phyloP scores from a whole-genome alignment of 2,329 filamentous ascomycete species.

The Paraphoma chrysanthemicola region DNA sequence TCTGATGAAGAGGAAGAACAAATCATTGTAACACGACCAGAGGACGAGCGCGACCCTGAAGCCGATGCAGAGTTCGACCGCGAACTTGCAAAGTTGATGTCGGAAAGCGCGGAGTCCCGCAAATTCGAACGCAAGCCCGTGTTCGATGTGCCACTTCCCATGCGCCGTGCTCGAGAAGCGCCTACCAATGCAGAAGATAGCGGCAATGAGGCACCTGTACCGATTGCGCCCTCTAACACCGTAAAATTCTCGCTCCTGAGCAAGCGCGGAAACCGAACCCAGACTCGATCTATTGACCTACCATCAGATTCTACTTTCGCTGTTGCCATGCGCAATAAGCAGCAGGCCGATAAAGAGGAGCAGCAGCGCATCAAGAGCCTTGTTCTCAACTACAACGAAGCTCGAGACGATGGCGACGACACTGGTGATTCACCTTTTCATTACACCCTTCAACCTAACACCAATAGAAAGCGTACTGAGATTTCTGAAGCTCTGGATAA shows the following conservation, averaged over 20 bases:
- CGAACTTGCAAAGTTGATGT: constrained; percentile 98
- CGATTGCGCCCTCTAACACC: constrained; percentile 58
- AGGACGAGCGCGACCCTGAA: constrained; percentile 90
- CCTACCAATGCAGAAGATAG: constrained; percentile 50
- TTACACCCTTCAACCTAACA: constrained; percentile 54
- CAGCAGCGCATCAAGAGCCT: constrained; percentile 98
- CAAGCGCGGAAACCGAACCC: constrained; percentile 93
- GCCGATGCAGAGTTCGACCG: constrained; percentile 97
- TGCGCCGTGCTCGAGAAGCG: constrained; percentile 73
- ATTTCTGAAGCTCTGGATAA: constrained; percentile 49
- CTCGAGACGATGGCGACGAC: constrained; percentile 77
- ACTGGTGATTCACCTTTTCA: constrained; percentile 69
- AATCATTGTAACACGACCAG: constrained; percentile 88
- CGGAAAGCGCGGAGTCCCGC: constrained; percentile 92
- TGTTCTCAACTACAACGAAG: constrained; percentile 88
- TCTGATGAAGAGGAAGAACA: constrained; percentile 82
- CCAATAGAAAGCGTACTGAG: constrained; percentile 56
- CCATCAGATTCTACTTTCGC: constrained; percentile 93
- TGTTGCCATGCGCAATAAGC: constrained; percentile 93
- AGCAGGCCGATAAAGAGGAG: constrained; percentile 93
- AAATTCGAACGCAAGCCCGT: constrained; percentile 94
- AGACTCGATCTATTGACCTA: constrained; percentile 90
- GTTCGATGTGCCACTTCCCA: constrained; percentile 97
- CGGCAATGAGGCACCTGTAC: constrained; percentile 48
- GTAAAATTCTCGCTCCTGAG: constrained; percentile 98